Evolutionary conservation across 2,329 filamentous ascomycete genomes (phyloP), one percentile per base, ranked within the genome.

Genomic region (Monosporascus cannonballus): DNA sequence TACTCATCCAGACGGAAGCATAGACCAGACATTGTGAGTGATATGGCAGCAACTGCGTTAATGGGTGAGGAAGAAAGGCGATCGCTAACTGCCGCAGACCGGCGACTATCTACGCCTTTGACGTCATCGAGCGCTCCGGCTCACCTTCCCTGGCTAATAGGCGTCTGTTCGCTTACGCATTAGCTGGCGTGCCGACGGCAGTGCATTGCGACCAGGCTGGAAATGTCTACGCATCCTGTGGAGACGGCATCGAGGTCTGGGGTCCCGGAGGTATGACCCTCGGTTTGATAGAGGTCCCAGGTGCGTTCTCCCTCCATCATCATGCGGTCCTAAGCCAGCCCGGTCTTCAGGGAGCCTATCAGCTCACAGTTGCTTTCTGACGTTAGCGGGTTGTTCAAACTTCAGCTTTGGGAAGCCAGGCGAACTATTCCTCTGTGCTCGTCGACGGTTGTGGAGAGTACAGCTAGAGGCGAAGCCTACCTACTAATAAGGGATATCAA

Each of bases 171-270:
- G 74, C 79, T 1, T 76, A 74, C 55, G 72, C 74, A 1, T 69
- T 72, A 36, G 65, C 65, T 0, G 77, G 77, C 0, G 68, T 75
- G 6, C 77, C 80, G 0, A 68, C 59, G 54, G 70, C 66, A 27
- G 69, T 78, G 44, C 64, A 66, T 39, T 76, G 72, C 50, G 75
- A 77, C 55, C 44, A 52, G 1, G 50, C 59, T 5, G 76, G 75
- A 1, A 76, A 77, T 54, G 70, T 80, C 1, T 79, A 75, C 56
- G 67, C 71, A 39, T 75, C 73, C 0, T 76, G 74, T 52, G 71
- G 69, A 3, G 76, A 76, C 52, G 77, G 77, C 11, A 64, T 80
- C n/a, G 74, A 78, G 54, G 69, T 80, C 2, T 80, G 73, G 71
- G 75, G 67, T 46, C 54, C 69, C 1, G 71, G 67, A 3, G 76